phyloP scores from a whole-genome alignment of 208 protist species.

The Wallacemonas rigidus region DNA sequence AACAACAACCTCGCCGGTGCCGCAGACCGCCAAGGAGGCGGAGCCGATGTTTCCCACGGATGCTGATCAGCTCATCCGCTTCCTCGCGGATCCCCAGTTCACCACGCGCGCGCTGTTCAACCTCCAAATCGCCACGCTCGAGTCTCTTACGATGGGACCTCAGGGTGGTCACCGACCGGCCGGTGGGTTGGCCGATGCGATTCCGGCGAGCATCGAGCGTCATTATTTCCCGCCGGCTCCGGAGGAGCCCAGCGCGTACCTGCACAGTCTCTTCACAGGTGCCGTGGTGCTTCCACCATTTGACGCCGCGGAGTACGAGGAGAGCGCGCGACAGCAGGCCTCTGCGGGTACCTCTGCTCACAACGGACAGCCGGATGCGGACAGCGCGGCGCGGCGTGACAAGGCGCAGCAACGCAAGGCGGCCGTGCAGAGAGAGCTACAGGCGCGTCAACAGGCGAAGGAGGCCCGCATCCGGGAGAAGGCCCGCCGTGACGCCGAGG shows the following conservation, averaged over 20 bases:
- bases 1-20: slow-evolving; percentile 18
- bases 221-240: slow-evolving; percentile 31
- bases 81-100: slow-evolving; percentile 34
- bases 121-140: not conserved
- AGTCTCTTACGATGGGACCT: not conserved
- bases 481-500: slow-evolving; percentile 28
- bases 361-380: not conserved
- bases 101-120: slow-evolving; percentile 5
- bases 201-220: slow-evolving; percentile 18
- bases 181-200: not conserved
- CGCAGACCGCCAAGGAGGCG: slow-evolving; percentile 24
- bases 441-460: slow-evolving; percentile 21
- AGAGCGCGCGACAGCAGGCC: not conserved
- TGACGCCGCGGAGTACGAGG: slow-evolving; percentile 8
- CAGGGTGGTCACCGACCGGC: not conserved
- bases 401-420: slow-evolving; percentile 14
- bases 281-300: slow-evolving; percentile 23
- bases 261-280: slow-evolving; percentile 33
- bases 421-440: slow-evolving; percentile 30
- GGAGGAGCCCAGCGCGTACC: slow-evolving; percentile 35
- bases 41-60: slow-evolving; percentile 35
- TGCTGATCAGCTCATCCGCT: slow-evolving; percentile 38
- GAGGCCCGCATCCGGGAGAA: slow-evolving; percentile 33
- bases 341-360: not conserved
- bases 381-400: not conserved